Conservation (phyloP, 495 filamentous ascomycete species). For the Xylaria nigripes region DNA sequence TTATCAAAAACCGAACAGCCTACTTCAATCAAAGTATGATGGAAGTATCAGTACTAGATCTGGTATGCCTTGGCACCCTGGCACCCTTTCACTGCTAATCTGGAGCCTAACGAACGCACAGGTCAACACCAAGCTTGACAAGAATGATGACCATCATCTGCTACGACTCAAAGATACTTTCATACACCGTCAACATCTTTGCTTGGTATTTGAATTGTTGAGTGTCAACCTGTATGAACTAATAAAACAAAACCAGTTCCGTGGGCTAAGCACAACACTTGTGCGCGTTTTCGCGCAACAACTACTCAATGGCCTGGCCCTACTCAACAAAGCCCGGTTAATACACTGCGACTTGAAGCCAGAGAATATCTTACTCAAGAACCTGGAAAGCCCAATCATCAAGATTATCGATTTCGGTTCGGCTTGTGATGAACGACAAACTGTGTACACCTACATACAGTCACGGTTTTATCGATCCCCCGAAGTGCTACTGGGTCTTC, state of each 20-base stretch:
- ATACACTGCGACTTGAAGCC: constrained; percentile 99
- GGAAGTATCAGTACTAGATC: constrained; percentile 96
- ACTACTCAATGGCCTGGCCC: constrained; percentile 80
- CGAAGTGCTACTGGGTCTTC: constrained; percentile 87
- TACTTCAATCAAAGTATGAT: constrained; percentile 99
- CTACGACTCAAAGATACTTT: constrained; percentile 96
- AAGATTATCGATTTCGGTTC: constrained; percentile 99
- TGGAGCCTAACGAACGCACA: constrained; percentile 30
- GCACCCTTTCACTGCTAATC: not conserved
- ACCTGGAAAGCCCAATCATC: constrained; percentile 98
- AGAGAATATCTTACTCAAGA: constrained; percentile 96
- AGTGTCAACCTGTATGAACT: constrained; percentile 98
- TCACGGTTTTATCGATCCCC: constrained; percentile 97
- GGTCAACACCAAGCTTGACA: constrained; percentile 97
- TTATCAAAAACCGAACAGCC: constrained; percentile 97
- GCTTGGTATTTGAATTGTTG: constrained; percentile 92
- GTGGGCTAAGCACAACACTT: constrained; percentile 92
- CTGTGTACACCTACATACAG: constrained; percentile 99
- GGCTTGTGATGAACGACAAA: constrained; percentile 96
- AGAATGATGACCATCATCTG: constrained; percentile 97
- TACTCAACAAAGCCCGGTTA: constrained; percentile 91
- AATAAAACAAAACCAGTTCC: constrained; percentile 99
- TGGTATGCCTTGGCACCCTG: constrained; percentile 50
- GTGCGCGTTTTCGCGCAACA: constrained; percentile 98
- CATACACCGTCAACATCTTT: constrained; percentile 95